Evolutionary conservation across 129 eudicot genomes (phyloP).

Genomic region (Calendula officinalis): DNA sequence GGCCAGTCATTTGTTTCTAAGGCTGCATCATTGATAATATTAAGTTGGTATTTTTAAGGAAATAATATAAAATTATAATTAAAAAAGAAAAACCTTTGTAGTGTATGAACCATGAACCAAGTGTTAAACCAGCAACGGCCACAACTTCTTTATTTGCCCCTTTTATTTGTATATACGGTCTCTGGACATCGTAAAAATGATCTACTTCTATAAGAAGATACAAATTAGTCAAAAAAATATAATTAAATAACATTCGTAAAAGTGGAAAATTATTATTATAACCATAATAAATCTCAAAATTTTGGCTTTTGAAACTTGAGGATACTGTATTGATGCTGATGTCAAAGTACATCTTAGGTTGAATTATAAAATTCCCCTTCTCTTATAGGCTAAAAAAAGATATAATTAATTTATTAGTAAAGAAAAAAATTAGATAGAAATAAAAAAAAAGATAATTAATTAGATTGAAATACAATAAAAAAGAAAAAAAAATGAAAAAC

Average conservation of each 20-base stretch:
- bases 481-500: too few relatives aligned
- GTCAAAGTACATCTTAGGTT: conserved; percentile 98
- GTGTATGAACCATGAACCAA: conserved; percentile 91
- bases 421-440: too few relatives aligned
- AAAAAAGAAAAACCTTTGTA: conserved; percentile 61
- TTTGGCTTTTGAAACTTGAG: too few relatives aligned
- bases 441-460: too few relatives aligned
- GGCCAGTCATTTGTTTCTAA: too few relatives aligned
- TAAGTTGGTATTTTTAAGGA: not conserved
- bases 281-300: too few relatives aligned
- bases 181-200: conserved; percentile 78
- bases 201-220: conserved; percentile 95
- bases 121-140: conserved; percentile 77
- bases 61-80: not conserved
- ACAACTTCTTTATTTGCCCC: conserved; percentile 83
- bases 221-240: conserved; percentile 20
- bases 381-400: conserved; percentile 76
- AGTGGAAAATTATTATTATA: too few relatives aligned
- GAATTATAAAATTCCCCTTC: conserved; percentile 95
- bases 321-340: conserved; percentile 94
- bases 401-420: too few relatives aligned
- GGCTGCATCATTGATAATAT: not conserved
- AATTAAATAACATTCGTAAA: not conserved
- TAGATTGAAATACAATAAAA: too few relatives aligned
- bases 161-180: conserved; percentile 87